phyloP scores from a whole-genome alignment of 441 rosid species.

The Theobroma grandiflorum region DNA sequence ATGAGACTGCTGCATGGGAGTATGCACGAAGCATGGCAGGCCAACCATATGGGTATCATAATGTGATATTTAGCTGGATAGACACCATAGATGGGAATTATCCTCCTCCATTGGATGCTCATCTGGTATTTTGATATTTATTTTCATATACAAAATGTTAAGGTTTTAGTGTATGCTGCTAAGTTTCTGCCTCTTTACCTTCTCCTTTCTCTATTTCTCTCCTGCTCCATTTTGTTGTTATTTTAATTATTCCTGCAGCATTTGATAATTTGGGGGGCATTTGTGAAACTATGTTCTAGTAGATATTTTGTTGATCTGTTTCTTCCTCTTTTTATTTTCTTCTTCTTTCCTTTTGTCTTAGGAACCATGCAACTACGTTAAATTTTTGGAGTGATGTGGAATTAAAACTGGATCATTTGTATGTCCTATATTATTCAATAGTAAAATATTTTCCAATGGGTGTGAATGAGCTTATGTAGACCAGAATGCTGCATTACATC shows the following conservation, averaged over 20 bases:
- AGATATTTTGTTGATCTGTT: background rate
- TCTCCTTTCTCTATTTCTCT: background rate
- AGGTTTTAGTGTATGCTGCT: constrained; percentile 19
- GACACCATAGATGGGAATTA: constrained; percentile 85
- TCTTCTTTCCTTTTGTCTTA: background rate
- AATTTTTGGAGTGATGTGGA: background rate
- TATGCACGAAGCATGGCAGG: constrained; percentile 92
- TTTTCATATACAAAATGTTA: background rate
- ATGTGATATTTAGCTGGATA: constrained; percentile 99
- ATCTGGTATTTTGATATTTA: constrained; percentile 65
- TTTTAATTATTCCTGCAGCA: background rate
- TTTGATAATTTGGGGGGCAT: background rate
- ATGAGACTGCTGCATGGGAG: constrained; percentile 96
- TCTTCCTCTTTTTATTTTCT: background rate
- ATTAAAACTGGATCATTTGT: background rate
- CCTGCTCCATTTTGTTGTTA: background rate
- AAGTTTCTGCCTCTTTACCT: background rate
- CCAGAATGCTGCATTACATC: background rate
- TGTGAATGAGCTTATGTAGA: background rate
- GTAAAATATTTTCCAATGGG: background rate
- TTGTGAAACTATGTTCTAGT: background rate
- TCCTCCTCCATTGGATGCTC: constrained; percentile 96
- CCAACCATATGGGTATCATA: constrained; percentile 94
- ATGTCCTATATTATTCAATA: background rate
- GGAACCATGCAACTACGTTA: background rate